Evolutionary conservation across 768 basidiomycete genomes (phyloP), one percentile per base, ranked within the genome.

Genomic region (Gyrodon lividus): DNA sequence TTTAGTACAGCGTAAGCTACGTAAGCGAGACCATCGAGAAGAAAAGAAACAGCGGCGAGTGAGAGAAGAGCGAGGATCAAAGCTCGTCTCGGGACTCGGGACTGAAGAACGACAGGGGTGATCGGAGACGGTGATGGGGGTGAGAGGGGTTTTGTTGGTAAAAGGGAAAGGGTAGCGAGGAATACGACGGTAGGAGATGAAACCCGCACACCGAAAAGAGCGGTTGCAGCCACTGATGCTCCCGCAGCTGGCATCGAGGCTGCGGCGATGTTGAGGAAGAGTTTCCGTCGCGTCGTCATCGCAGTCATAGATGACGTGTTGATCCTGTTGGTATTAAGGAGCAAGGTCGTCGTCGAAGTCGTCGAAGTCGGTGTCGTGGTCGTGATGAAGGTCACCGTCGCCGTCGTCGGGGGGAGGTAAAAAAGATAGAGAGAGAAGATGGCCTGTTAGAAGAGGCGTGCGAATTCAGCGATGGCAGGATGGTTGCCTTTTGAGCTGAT

Each of bases 11-110:
- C 79, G 62, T 76, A 79, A 5, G 80, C 71, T 38, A 87, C 81
- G 59, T 89, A 86, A 14, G 85, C 76, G 28, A 86, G 74, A 13
- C 90, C 93, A 63, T 96, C 92, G 26, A 83, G 69, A 45, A 95
- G 74, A 65, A 83, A 95, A 14, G 87, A 84, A 45, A 86, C 67
- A n/a, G 88, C 79, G 20, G 78, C 65, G 47, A 93, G 72, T 44
- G 86, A 81, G 42, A 95, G 76, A 54, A 91, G 72, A 38, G 77
- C 67, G 42, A 94, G 76, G 64, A 98, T 92, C 53, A 84, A 70
- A 37, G 79, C 78, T 52, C 87, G 82, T 63, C 94, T 86, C 37
- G 93, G 92, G 46, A 84, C 75, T 53, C 79, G 75, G 50, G 77
- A 79, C 49, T 84, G 79, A 64, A 91, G 82, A 69, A 92, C 82